Evolutionary conservation across 2,329 filamentous ascomycete species (phyloP).

Genomic region (Alternaria sp.): DNA sequence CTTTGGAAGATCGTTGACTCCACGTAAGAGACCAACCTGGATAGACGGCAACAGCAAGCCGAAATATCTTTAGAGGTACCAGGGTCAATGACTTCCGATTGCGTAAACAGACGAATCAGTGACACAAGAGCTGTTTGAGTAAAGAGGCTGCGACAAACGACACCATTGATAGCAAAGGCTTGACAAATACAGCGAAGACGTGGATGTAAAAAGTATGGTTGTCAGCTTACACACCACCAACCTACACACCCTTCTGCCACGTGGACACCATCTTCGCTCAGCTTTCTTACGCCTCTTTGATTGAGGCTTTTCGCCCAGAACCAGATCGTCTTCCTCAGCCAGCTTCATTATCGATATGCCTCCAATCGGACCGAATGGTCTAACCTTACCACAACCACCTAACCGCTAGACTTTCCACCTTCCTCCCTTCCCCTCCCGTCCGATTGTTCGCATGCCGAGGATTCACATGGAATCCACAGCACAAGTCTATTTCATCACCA

Average conservation of each 20-base stretch:
- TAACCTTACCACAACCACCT: neutral
- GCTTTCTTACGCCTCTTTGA: neutral
- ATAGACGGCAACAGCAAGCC: neutral
- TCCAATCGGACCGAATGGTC: neutral
- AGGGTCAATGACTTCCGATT: neutral
- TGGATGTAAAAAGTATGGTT: neutral
- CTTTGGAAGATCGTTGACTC: neutral
- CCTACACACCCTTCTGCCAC: neutral
- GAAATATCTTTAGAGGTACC: neutral
- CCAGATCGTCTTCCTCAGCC: neutral
- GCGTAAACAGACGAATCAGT: neutral
- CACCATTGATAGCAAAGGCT: neutral
- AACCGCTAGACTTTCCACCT: neutral
- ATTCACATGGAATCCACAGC: neutral
- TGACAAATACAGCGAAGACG: neutral
- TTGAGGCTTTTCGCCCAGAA: neutral
- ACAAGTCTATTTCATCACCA: neutral
- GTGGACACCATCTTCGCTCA: neutral
- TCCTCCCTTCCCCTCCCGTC: neutral
- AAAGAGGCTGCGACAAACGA: neutral
- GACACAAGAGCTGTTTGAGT: neutral
- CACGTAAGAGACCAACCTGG: neutral
- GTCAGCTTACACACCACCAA: neutral
- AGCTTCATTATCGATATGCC: conserved; percentile 1
- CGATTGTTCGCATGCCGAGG: neutral